Evolutionary conservation across 2,329 filamentous ascomycete genomes (phyloP).

Genomic region (Simplicillium sp.): DNA sequence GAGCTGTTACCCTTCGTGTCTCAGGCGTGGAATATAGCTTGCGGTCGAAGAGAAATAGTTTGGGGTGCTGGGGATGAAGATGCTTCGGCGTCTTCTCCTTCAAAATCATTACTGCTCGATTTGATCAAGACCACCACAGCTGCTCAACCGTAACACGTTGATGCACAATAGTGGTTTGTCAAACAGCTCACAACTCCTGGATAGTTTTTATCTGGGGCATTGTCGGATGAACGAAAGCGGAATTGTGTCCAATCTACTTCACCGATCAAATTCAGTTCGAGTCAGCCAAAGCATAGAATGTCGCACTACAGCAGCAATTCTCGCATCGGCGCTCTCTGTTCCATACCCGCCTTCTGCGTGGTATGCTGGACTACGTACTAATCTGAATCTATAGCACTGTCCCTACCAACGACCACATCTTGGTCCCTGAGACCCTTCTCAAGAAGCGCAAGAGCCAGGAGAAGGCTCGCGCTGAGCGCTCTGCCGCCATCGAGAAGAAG

Average conservation of each 20-base stretch:
- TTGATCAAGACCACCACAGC: slow-evolving; percentile 4
- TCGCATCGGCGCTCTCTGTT: slow-evolving; percentile 70
- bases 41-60: slow-evolving; percentile 45
- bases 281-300: slow-evolving; percentile 86
- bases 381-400: slow-evolving; percentile 72
- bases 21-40: slow-evolving; percentile 36
- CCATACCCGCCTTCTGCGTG: slow-evolving; percentile 35
- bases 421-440: slow-evolving; percentile 98
- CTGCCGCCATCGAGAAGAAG: slow-evolving; percentile 71
- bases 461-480: slow-evolving; percentile 90
- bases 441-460: slow-evolving; percentile 99
- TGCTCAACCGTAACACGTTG: neutral
- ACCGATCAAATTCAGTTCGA: slow-evolving; percentile 76
- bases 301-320: slow-evolving; percentile 87
- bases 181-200: slow-evolving; percentile 24
- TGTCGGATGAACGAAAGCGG: slow-evolving; percentile 58
- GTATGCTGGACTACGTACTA: slow-evolving; percentile 68
- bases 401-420: slow-evolving; percentile 87
- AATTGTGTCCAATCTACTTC: slow-evolving; percentile 31
- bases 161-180: no score
- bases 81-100: slow-evolving; percentile 52
- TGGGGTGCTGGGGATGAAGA: slow-evolving; percentile 76
- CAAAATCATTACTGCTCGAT: slow-evolving; percentile 59
- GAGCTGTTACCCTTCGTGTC: slow-evolving; percentile 45
- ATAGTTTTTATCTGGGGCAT: slow-evolving; percentile 48